Evolutionary conservation across 257 asterid genomes (phyloP).

Genomic region (Henckelia pumila): DNA sequence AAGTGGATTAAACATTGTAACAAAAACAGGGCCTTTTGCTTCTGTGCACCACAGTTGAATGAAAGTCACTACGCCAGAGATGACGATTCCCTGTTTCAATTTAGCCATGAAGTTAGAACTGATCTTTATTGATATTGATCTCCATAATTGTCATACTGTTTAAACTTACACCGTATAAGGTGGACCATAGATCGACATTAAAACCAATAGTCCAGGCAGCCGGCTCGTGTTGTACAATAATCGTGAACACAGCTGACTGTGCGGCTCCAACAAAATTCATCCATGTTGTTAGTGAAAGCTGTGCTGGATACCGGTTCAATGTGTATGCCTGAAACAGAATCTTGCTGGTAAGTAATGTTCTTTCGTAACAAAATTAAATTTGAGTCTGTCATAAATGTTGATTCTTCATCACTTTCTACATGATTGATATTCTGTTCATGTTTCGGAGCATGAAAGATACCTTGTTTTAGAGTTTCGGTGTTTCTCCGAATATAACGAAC

Average conservation of each 20-base stretch:
- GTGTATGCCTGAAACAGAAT: slow-evolving; percentile 50
- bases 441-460: too few species aligned
- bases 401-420: too few species aligned
- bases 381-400: too few species aligned
- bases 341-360: slow-evolving; percentile 2
- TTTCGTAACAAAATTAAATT: too few species aligned
- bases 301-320: slow-evolving; percentile 69
- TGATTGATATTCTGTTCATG: too few species aligned
- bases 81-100: slow-evolving; percentile 54
- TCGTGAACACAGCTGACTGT: slow-evolving; percentile 69
- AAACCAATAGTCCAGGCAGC: slow-evolving; percentile 72
- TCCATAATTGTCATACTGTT: background rate
- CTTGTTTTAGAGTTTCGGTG: too few species aligned
- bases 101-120: background rate
- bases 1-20: slow-evolving; percentile 73
- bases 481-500: too few species aligned
- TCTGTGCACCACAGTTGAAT: slow-evolving; percentile 70
- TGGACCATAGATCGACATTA: slow-evolving; percentile 71
- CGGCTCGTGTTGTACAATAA: slow-evolving; percentile 43
- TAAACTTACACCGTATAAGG: slow-evolving; percentile 57
- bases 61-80: slow-evolving; percentile 55
- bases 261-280: slow-evolving; percentile 75
- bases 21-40: slow-evolving; percentile 73
- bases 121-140: background rate
- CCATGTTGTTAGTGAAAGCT: slow-evolving; percentile 70